These are phyloP conservation scores for Annulohypoxylon nitens DNA, from an alignment of 495 filamentous ascomycete species.

Conservation along the genomic window DNA sequence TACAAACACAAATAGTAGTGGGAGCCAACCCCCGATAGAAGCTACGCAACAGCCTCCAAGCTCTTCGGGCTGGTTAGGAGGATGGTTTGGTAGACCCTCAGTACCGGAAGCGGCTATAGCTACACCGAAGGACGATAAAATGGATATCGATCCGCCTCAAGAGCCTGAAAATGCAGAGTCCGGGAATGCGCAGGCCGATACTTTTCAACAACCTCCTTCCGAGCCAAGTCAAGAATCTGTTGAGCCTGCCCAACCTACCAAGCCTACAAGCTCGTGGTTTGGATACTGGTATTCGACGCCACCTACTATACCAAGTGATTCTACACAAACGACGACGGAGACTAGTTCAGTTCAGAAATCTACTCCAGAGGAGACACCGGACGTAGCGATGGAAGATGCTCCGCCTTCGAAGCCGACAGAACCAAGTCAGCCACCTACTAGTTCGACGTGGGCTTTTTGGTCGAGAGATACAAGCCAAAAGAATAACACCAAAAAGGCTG, in stretches of 20 bases:
- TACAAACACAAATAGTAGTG: slow-evolving; percentile 8
- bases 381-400: slow-evolving; percentile 57
- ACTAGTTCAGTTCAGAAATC: slow-evolving; percentile 34
- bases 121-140: slow-evolving; percentile 41
- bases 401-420: slow-evolving; percentile 43
- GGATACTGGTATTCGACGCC: slow-evolving; percentile 61
- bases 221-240: neutral
- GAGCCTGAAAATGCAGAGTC: slow-evolving; percentile 24
- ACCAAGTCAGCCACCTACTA: slow-evolving; percentile 50
- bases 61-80: slow-evolving; percentile 66
- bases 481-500: slow-evolving; percentile 49
- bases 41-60: slow-evolving; percentile 52
- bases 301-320: slow-evolving; percentile 36
- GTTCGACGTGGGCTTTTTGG: slow-evolving; percentile 90
- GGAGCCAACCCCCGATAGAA: slow-evolving; percentile 28
- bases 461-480: slow-evolving; percentile 70
- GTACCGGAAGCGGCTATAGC: slow-evolving; percentile 39
- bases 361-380: slow-evolving; percentile 49
- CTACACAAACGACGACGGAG: slow-evolving; percentile 45
- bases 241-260: slow-evolving; percentile 24
- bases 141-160: slow-evolving; percentile 43
- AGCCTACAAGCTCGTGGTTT: slow-evolving; percentile 63
- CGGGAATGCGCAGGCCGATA: slow-evolving; percentile 23
- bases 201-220: slow-evolving; percentile 26
- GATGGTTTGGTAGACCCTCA: slow-evolving; percentile 65